phyloP scores from a whole-genome alignment of 2,329 filamentous ascomycete genomes.

The Beauveria scarabaeidicola region DNA sequence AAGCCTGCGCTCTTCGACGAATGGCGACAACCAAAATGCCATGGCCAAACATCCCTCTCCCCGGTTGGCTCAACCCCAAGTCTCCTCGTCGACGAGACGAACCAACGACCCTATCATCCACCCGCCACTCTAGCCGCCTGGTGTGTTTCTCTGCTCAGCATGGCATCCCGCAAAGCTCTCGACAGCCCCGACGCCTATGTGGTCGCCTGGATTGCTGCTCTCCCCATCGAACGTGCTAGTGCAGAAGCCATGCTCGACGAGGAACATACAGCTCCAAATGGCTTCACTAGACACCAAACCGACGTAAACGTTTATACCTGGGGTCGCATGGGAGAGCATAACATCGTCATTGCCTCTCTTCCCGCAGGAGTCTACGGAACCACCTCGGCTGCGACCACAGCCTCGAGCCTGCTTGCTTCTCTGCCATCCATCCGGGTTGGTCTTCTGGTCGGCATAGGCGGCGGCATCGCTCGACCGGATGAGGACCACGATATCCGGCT shows the following conservation, averaged over 20 bases:
- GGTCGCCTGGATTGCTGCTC: slow-evolving; percentile 16
- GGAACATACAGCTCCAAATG: slow-evolving; percentile 11
- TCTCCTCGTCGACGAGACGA: no score
- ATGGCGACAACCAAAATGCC: no score
- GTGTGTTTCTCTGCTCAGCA: no score
- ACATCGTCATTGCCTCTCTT: slow-evolving; percentile 16
- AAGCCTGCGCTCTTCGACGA: no score
- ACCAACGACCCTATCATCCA: no score
- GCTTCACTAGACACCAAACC: slow-evolving; percentile 4
- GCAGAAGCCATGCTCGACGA: slow-evolving; percentile 20
- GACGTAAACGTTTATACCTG: slow-evolving; percentile 21
- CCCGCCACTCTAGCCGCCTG: no score
- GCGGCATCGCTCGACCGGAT: slow-evolving; percentile 3
- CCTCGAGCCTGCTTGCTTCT: slow-evolving; percentile 12
- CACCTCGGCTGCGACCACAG: slow-evolving; percentile 12
- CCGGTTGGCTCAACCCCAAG: no score
- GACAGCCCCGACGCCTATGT: no score
- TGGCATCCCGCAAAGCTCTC: no score
- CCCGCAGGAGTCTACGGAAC: slow-evolving; percentile 12
- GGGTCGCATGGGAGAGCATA: slow-evolving; percentile 16
- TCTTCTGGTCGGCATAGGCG: slow-evolving; percentile 14
- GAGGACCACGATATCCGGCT: slow-evolving; percentile 18
- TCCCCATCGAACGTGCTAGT: slow-evolving; percentile 19
- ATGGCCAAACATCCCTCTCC: no score
- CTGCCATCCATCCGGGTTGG: slow-evolving; percentile 14